Base-by-base conservation (phyloP, 2,329 filamentous ascomycete species). In the Hypoxylon sp. region DNA sequence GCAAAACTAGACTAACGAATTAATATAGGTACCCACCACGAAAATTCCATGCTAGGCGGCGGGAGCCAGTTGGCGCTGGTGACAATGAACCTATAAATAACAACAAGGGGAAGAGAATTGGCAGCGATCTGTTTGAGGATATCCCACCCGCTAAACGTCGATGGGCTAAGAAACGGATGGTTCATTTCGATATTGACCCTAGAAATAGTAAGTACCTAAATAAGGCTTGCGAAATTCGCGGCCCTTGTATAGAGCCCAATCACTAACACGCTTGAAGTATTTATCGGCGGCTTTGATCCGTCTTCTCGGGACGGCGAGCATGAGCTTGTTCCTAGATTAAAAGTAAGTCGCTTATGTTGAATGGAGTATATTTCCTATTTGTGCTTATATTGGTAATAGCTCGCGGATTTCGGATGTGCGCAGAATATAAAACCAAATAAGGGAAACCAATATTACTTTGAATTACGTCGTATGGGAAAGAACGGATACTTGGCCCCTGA, bases 141-240 rank as follows among this genome's bases (percentile, higher is more conserved):
- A 14, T 74, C n/a, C 72, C 68, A 1, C 2, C 1, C 1, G 5
- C 32, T 1, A 59, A 14, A 5, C 69, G 63, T 23, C 65, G 65
- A 34, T 74, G 64, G 65, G 70, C 66, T 34, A 21, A 17, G 25
- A 73, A 70, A 34, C 32, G 62, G 14, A 32, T 69, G 7, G 68
- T 72, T 9, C 73, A 75, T 58, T 73, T 73, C 58, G 71, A 75
- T 23, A 73, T 75, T 19, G 72, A 74, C 30, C 68, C 69, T 2
- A 58, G 25, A 11, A 75, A 74, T 11, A 68, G 70, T 72, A 49
- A 63, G 72, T 36, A n/a, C n/a, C n/a, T n/a, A 32, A 23, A 17
- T 36, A 48, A 13, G 32, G 10, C 19, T 14, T 19, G 10, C 25
- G 28, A 2, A 11, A 17, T 14, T 11, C 49, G 38, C 34, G 23